Base-by-base conservation (phyloP, 495 filamentous ascomycete species). In the Polyplosphaeria fusca region DNA sequence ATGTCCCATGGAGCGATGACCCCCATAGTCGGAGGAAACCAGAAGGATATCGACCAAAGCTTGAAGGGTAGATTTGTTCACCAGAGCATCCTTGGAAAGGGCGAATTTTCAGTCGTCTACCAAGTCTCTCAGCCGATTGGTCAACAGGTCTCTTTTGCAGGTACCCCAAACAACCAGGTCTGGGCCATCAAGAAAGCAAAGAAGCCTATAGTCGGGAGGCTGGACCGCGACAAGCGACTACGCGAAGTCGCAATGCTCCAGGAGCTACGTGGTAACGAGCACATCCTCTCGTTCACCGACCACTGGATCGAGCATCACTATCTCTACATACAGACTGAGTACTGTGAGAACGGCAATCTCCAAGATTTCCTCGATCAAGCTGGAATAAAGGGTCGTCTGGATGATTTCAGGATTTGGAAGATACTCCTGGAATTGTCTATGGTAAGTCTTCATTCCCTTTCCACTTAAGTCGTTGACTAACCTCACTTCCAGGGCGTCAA, bases 321-420 rank as follows among this genome's bases (percentile, higher is more conserved):
- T 58, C 82, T 98, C 3, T 98, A 95, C 70, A 97, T 98, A 56
- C 91, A 96, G 73, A 97, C 92, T 0, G 94, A 97, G 60, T 98
- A 81, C 66, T 97, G 92, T 67, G 88, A 94, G 65, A 88, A 94
- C 66, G 93, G 93, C 7, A 94, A 87, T 56, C 72, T 98, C 43
- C 87, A 93, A 67, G 71, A 82, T 0, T 96, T 96, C 68, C 79
- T 97, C 11, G 74, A 79, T 9, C 78, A 86, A 47, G 83, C 87
- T 55, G 93, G 93, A 4, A 74, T 83, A 46, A 88, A 86, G 67
- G 90, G 88, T 43, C 82, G 92, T 61, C 71, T 98, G 51, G 93
- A 98, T 74, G 93, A 97, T 68, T 98, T 97, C 69, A 79, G 93
- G 23, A 94, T 97, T 64, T 98, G 93, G 93, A 98, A 98, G 71